phyloP scores from a whole-genome alignment of 2,329 filamentous ascomycete genomes.

The Pseudogymnoascus sp. region DNA sequence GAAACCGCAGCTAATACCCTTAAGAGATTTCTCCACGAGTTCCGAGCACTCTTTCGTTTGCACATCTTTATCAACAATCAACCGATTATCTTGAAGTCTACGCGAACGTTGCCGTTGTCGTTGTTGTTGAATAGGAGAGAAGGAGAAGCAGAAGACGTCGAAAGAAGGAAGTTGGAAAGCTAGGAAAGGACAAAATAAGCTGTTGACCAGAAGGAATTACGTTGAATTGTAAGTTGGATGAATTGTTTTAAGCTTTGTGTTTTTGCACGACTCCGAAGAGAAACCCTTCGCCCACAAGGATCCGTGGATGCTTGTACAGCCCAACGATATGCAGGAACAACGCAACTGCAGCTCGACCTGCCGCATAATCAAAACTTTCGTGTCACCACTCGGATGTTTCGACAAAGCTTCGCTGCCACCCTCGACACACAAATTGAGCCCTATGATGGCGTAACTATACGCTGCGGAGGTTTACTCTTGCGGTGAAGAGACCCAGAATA shows the following conservation, averaged over 20 bases:
- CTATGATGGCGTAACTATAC: neutral
- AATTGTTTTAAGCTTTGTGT: constrained; percentile 7
- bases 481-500: neutral
- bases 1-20: constrained; percentile 10
- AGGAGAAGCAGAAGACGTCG: constrained; percentile 6
- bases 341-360: constrained; percentile 5
- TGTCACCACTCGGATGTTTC: constrained; percentile 1
- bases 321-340: constrained; percentile 6
- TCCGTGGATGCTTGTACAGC: neutral
- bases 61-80: constrained; percentile 9
- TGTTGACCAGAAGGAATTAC: constrained; percentile 5
- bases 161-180: constrained; percentile 1
- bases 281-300: neutral
- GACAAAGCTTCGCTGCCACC: neutral
- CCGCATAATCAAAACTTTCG: constrained; percentile 1
- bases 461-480: neutral
- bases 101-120: constrained; percentile 6
- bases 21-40: constrained; percentile 10
- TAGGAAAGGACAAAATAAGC: constrained; percentile 4
- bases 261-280: neutral
- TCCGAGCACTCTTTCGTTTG: constrained; percentile 8
- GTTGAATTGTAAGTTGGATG: constrained; percentile 3
- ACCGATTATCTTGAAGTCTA: neutral
- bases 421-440: neutral
- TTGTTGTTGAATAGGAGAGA: constrained; percentile 10